Percentiles rank a stretch among this genome's conserved stretches.
These are phyloP conservation scores for Amaranthus palmeri DNA, from an alignment of 148 eudicot species.

Conservation along the genomic window DNA sequence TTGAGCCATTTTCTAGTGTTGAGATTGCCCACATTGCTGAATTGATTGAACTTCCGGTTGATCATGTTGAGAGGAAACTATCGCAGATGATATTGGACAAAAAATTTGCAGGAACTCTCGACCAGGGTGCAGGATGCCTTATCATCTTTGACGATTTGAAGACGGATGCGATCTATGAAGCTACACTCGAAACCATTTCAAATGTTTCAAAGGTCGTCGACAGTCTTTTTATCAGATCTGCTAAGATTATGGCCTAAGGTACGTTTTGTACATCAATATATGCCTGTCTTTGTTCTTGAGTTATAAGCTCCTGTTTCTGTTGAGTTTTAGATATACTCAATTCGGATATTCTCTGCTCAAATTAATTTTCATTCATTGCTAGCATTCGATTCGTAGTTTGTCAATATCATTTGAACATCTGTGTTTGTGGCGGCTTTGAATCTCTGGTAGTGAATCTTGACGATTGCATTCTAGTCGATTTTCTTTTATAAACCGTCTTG, in stretches of 20 bases:
- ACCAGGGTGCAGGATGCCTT: slow-evolving; percentile 46
- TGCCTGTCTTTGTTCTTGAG: too few species aligned
- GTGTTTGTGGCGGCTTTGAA: too few species aligned
- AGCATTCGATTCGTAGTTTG: too few species aligned
- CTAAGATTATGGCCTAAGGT: slow-evolving; percentile 38
- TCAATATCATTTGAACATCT: too few species aligned
- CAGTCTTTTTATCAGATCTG: slow-evolving; percentile 40
- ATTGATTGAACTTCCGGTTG: slow-evolving; percentile 38
- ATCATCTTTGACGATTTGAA: slow-evolving; percentile 37
- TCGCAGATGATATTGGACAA: slow-evolving; percentile 44
- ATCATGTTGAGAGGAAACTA: slow-evolving; percentile 41
- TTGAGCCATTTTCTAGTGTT: slow-evolving; percentile 43
- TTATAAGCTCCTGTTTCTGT: too few species aligned
- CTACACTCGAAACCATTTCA: slow-evolving; percentile 34
- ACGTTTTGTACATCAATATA: too few species aligned
- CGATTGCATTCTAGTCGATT: too few species aligned
- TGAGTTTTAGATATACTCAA: too few species aligned
- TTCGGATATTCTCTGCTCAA: too few species aligned
- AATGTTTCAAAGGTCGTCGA: slow-evolving; percentile 43
- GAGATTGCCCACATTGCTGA: slow-evolving; percentile 42
- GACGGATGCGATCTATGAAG: slow-evolving; percentile 42
- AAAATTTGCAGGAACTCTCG: slow-evolving; percentile 44
- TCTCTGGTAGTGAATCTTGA: too few species aligned
- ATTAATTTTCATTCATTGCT: too few species aligned
- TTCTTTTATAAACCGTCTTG: too few species aligned